A percentile compares a stretch with the other conserved stretches of the same genome.
Conservation (phyloP, 768 basidiomycete species). For the Boletus bicolor region DNA sequence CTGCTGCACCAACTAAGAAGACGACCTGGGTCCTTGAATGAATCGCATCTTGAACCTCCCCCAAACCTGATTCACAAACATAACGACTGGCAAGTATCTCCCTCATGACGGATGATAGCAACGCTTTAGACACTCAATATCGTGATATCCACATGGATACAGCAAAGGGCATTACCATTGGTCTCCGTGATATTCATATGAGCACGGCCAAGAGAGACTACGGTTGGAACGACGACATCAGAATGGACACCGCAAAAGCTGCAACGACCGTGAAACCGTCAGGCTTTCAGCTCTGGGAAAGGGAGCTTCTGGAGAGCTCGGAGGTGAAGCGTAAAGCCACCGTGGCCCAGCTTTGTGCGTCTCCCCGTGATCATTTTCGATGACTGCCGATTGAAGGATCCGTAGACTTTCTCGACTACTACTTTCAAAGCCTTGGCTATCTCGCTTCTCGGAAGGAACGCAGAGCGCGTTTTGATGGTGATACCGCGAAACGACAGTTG, state of each 20-base stretch:
- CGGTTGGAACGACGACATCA: slow-evolving; percentile 51
- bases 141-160: slow-evolving; percentile 79
- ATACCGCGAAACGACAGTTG: slow-evolving; percentile 70
- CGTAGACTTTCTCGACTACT: slow-evolving; percentile 94
- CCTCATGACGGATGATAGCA: slow-evolving; percentile 14
- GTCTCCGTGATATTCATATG: slow-evolving; percentile 57
- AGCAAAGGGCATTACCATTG: slow-evolving; percentile 54
- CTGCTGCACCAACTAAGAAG: neutral
- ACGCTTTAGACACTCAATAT: slow-evolving; percentile 27
- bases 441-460: slow-evolving; percentile 83
- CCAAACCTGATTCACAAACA: neutral
- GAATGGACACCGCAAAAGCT: slow-evolving; percentile 50
- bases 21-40: neutral
- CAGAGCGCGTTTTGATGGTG: slow-evolving; percentile 75
- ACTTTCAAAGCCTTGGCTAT: slow-evolving; percentile 93
- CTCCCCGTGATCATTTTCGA: slow-evolving; percentile 4
- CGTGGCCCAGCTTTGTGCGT: slow-evolving; percentile 92
- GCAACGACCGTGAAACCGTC: slow-evolving; percentile 50
- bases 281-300: slow-evolving; percentile 75
- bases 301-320: slow-evolving; percentile 73
- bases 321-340: slow-evolving; percentile 96
- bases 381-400: slow-evolving; percentile 9
- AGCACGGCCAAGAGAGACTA: slow-evolving; percentile 53
- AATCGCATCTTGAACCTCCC: neutral
- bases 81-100: neutral